phyloP scores from a whole-genome alignment of 2,329 filamentous ascomycete species.

The Cordyceps sp. region DNA sequence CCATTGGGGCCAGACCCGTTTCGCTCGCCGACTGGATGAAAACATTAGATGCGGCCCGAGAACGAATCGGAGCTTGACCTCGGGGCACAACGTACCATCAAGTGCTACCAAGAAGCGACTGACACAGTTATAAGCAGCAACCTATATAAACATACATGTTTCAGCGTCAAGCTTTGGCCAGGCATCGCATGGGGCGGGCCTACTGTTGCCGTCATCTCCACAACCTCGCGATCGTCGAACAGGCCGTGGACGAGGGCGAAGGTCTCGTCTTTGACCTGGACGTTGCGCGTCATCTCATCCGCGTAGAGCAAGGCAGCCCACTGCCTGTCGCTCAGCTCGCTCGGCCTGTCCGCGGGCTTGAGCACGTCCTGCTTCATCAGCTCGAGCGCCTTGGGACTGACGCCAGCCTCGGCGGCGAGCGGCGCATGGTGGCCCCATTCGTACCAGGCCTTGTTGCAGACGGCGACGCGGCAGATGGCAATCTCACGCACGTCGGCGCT shows the following conservation, averaged over 20 bases:
- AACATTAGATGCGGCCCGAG: constrained; percentile 4
- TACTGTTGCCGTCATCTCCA: constrained; percentile 67
- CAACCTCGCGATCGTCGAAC: constrained; percentile 56
- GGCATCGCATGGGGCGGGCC: too few species aligned
- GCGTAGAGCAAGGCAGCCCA: constrained; percentile 56
- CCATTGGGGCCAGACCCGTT: constrained; percentile 34
- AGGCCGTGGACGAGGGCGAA: constrained; percentile 44
- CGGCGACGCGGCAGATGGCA: constrained; percentile 66
- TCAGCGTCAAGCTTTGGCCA: too few species aligned
- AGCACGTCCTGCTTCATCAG: constrained; percentile 19
- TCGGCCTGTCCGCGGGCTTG: constrained; percentile 10
- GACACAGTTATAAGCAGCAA: constrained; percentile 71
- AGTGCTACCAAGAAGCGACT: constrained; percentile 70
- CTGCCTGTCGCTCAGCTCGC: constrained; percentile 38
- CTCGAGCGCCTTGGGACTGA: constrained; percentile 32
- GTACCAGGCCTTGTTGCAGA: constrained; percentile 68
- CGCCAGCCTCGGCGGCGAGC: constrained; percentile 40
- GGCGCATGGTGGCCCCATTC: constrained; percentile 73
- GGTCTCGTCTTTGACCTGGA: constrained; percentile 50
- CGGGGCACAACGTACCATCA: constrained; percentile 54
- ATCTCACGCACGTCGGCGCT: constrained; percentile 50
- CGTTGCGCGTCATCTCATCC: constrained; percentile 68
- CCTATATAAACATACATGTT: constrained; percentile 12
- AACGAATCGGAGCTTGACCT: too few species aligned
- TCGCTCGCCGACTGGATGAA: constrained; percentile 35